These are phyloP conservation scores for Pyrus bretschneideri DNA, from an alignment of 306 rosid species.

Conservation along the genomic window DNA sequence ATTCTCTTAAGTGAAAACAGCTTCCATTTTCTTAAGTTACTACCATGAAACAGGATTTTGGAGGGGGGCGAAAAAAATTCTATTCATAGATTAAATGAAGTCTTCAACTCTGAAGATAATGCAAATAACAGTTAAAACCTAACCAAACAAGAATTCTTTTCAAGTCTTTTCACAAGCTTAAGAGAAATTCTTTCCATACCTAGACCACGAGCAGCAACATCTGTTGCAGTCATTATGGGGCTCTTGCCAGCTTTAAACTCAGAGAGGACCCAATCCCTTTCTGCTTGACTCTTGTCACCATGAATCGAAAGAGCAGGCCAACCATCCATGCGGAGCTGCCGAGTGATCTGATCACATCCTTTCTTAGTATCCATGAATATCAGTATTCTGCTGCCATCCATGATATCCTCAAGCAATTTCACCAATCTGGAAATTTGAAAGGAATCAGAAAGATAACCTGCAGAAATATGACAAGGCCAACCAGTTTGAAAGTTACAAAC, in stretches of 20 bases:
- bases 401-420: constrained; percentile 88
- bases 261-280: constrained; percentile 98
- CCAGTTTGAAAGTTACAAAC: constrained; percentile 2
- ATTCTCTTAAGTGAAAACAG: too few species aligned
- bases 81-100: not conserved
- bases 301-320: constrained; percentile 99
- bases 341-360: constrained; percentile 92
- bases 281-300: constrained; percentile 98
- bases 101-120: not conserved
- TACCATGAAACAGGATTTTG: not conserved
- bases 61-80: not conserved
- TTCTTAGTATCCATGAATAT: constrained; percentile 97
- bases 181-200: constrained; percentile 34
- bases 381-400: constrained; percentile 97
- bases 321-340: constrained; percentile 98
- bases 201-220: constrained; percentile 98
- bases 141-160: constrained; percentile 13
- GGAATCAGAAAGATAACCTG: constrained; percentile 18
- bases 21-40: not conserved
- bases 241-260: constrained; percentile 97
- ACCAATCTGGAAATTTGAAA: constrained; percentile 58
- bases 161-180: constrained; percentile 12
- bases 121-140: not conserved
- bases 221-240: constrained; percentile 97
- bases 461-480: constrained; percentile 9